Base-by-base conservation (phyloP, 2,329 filamentous ascomycete species). In the Paramyrothecium sp. region DNA sequence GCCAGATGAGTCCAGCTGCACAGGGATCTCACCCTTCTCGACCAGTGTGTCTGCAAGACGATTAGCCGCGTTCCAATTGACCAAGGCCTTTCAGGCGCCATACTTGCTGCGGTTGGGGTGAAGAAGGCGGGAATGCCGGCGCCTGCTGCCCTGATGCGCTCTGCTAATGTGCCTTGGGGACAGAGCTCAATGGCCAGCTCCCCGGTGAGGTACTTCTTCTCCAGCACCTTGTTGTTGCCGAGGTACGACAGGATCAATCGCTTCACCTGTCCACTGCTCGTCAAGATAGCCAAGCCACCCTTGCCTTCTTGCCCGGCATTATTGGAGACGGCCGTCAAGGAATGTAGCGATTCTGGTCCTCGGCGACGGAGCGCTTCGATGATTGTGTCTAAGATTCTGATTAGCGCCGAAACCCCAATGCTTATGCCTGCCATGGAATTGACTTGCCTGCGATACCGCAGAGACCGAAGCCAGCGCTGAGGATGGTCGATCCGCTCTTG, bases 391-490 rank as follows among this genome's bases (percentile, higher is more conserved):
- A 70, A 4, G 41, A 46, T 20, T n/a, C 41, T 46, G 17, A 16
- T 20, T 16, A 17, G 41, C 5, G 41, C 41, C 7, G 17, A 16
- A 46, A n/a, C n/a, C n/a, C n/a, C 41, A 46, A 20, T n/a, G n/a
- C 5, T 20, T 7, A 12, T 5, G 17, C 41, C 13, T 17, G 51
- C 66, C 26, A 10, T 10, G 26, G 5, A 30, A 30, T 30, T 30
- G 26, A 30, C 76, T 55, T 74, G 86, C 85, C 84, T 55, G 87
- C 85, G 19, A 92, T 88, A 62, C 90, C 90, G 64, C 89, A 93
- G 13, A 94, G 81, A n/a, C 91, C 91, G 70, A 94, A 94, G 1
- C 90, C 91, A 17, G 90, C 88, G 68, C 89, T 91, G 56, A 94
- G 77, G 38, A 94, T 78, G 0, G 85, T 89, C 12, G 85, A 87